phyloP scores from a whole-genome alignment of 257 asterid genomes.

The Nicotiana otophora region DNA sequence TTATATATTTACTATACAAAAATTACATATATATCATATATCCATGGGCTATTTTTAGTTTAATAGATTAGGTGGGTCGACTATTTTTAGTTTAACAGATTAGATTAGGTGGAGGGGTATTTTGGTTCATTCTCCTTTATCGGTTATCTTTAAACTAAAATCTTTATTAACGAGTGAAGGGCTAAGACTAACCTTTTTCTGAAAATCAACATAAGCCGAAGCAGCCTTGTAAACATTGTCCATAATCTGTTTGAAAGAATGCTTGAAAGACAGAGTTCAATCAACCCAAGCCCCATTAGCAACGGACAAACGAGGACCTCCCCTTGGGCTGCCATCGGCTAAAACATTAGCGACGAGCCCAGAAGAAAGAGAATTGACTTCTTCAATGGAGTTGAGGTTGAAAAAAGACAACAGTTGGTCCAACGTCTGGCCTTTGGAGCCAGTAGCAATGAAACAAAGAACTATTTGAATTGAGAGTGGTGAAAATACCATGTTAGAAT shows the following conservation, averaged over 20 bases:
- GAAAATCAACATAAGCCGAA: conserved; percentile 28
- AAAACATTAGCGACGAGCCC: conserved; percentile 23
- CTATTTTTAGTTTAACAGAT: too few species aligned
- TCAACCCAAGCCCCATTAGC: conserved; percentile 41
- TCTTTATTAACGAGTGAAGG: too few species aligned
- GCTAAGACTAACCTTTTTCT: conserved; percentile 18
- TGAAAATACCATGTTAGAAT: conserved; percentile 16
- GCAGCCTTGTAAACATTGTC: conserved; percentile 25
- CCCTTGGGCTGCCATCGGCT: conserved; percentile 29
- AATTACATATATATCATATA: too few species aligned
- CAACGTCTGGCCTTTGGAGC: not conserved
- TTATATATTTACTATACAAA: too few species aligned
- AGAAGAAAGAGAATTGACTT: conserved; percentile 22
- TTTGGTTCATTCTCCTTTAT: not conserved
- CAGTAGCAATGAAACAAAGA: conserved; percentile 15
- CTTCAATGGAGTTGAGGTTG: conserved; percentile 21
- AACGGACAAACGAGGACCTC: conserved; percentile 33
- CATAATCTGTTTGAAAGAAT: conserved; percentile 24
- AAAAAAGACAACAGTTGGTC: conserved; percentile 33
- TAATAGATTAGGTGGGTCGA: too few species aligned
- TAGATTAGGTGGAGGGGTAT: too few species aligned
- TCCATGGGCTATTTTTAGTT: too few species aligned
- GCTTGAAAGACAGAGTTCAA: conserved; percentile 28
- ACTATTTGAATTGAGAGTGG: conserved; percentile 19
- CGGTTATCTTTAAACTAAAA: not conserved